phyloP scores from a whole-genome alignment of 2,329 filamentous ascomycete species.

The Pyricularia grisea region DNA sequence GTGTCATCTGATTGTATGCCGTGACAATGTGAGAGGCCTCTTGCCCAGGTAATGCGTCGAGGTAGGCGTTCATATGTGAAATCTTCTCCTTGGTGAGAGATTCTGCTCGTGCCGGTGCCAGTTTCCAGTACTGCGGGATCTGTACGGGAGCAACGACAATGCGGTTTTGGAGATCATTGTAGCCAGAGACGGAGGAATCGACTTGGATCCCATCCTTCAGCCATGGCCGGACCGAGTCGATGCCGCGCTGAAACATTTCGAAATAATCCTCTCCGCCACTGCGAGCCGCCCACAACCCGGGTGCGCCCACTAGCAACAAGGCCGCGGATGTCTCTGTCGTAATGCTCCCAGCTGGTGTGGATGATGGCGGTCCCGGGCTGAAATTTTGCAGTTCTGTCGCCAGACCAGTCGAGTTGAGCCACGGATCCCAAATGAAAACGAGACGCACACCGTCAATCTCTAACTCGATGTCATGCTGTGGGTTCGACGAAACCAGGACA shows the following conservation, averaged over 20 bases:
- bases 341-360: constrained; percentile 11
- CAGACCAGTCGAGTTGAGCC: constrained; percentile 39
- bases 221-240: constrained; percentile 33
- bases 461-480: constrained; percentile 35
- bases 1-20: constrained; percentile 39
- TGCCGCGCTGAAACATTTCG: constrained; percentile 31
- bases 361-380: constrained; percentile 12
- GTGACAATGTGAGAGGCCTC: constrained; percentile 35
- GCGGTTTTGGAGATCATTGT: constrained; percentile 11
- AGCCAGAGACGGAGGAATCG: constrained; percentile 6
- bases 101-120: constrained; percentile 28
- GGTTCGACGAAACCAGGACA: constrained; percentile 22
- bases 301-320: constrained; percentile 41
- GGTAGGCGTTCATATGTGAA: constrained; percentile 40
- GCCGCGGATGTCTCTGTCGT: constrained; percentile 24
- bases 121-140: constrained; percentile 29
- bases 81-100: constrained; percentile 39
- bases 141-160: constrained; percentile 25
- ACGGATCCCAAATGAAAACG: constrained; percentile 55
- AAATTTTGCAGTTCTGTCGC: constrained; percentile 29
- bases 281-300: constrained; percentile 45
- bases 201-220: constrained; percentile 11
- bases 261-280: constrained; percentile 36
- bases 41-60: constrained; percentile 30
- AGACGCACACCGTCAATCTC: constrained; percentile 34